phyloP scores from a whole-genome alignment of 1,284 basidiomycete genomes.

The Pisolithus thermaeus region DNA sequence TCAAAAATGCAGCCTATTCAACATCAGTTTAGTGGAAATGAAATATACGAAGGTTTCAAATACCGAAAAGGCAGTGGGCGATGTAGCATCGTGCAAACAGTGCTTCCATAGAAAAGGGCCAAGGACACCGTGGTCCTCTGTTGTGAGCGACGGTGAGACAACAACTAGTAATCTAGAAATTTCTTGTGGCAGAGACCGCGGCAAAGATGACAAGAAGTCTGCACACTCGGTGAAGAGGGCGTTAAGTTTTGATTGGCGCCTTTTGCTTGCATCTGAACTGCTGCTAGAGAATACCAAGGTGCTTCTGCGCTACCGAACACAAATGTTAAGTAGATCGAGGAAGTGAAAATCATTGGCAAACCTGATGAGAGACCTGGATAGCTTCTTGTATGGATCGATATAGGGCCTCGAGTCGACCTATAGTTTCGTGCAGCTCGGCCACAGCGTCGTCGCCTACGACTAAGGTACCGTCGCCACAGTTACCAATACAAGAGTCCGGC shows the following conservation, averaged over 20 bases:
- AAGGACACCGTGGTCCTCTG: slow-evolving; percentile 44
- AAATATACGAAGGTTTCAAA: slow-evolving; percentile 16
- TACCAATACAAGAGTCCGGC: slow-evolving; percentile 8
- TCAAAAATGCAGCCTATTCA: slow-evolving; percentile 55
- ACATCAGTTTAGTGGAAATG: neutral
- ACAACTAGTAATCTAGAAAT: slow-evolving; percentile 55
- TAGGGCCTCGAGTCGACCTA: slow-evolving; percentile 42
- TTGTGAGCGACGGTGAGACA: slow-evolving; percentile 46
- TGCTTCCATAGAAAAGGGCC: slow-evolving; percentile 52
- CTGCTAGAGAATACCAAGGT: slow-evolving; percentile 36
- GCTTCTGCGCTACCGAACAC: slow-evolving; percentile 36
- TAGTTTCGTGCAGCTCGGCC: slow-evolving; percentile 37
- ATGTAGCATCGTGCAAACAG: slow-evolving; percentile 39
- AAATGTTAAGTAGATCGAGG: slow-evolving; percentile 1
- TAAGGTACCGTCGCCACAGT: slow-evolving; percentile 26
- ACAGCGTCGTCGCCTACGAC: slow-evolving; percentile 31
- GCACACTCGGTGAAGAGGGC: slow-evolving; percentile 32
- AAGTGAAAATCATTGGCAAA: slow-evolving; percentile 17
- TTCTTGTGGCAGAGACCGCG: slow-evolving; percentile 41
- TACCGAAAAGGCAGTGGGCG: slow-evolving; percentile 47
- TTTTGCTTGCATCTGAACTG: slow-evolving; percentile 9
- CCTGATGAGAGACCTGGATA: slow-evolving; percentile 39
- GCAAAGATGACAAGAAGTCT: slow-evolving; percentile 37
- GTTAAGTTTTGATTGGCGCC: slow-evolving; percentile 25
- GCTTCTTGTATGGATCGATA: slow-evolving; percentile 47